Base-by-base conservation (phyloP, 208 protist genomes). In the Trypanosoma avium region DNA sequence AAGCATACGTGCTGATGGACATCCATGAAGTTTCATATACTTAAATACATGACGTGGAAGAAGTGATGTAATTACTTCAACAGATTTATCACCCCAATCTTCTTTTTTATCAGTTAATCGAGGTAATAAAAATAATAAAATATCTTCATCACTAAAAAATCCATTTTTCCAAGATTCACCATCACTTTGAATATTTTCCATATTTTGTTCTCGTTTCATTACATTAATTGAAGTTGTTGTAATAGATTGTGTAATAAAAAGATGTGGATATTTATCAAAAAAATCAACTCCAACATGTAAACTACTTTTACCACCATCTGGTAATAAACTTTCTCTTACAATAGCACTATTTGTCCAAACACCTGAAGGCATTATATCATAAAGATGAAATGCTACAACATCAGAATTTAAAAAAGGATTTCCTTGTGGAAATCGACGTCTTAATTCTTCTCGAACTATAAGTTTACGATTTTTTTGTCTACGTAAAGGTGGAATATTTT, bases 201-300 rank as follows among this genome's bases (percentile, higher is more conserved):
- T 77, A 4, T 47, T 58, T 52, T 61, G 49, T 43, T 77, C 71
- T 8, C 71, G 61, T 7, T 64, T 55, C 62, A 77, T 77, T 29
- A 77, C 63, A 58, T 77, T 70, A 26, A 66, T 40, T 26, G 61
- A 52, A 22, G 71, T 77, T 24, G 63, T 45, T 1, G 52, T 65
- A 27, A 77, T 47, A 24, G 61, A 33, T 33, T 70, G 71, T 15
- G 61, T 66, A 42, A 77, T 71, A 60, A 77, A 77, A 22, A 77
- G 58, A 29, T 77, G 57, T 32, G 71, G 57, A 61, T 55, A 71
- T 22, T 67, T 19, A 30, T 77, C 53, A 58, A 77, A 77, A 35
- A 77, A 77, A 36, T 77, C 57, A 6, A 77, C 71, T 4, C 71
- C 64, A 60, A 77, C 71, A 50, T 71, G 63, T 64, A 77, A 71